Evolutionary conservation across 768 basidiomycete genomes (phyloP), one percentile per base, ranked within the genome.

Genomic region (Suillus cothurnatus): DNA sequence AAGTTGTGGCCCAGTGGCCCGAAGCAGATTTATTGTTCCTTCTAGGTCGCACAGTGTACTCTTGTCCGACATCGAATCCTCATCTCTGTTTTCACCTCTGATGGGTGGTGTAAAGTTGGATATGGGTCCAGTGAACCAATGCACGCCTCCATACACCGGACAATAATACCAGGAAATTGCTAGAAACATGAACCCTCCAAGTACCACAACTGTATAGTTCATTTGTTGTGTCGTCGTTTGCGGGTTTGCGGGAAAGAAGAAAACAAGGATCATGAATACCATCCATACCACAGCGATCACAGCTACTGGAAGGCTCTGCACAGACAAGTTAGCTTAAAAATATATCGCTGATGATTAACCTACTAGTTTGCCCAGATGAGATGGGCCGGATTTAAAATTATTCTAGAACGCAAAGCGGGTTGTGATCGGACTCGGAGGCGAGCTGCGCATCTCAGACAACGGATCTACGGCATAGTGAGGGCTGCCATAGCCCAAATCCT

Each of bases 211-310:
- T 23, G 47, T 49, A 15, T 49, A 49, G 23, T 49, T 49, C 47
- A 49, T 49, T 4, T 23, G 9, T 6, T 49, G 47, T 49, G 23
- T 49, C 12, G 47, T 49, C 7, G 47, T 23, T 23, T 49, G 47
- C 12, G 47, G 47, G 23, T 11, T 49, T 12, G 47, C 12, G 0
- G 47, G 47, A 49, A 77, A 79, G 69, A 73, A 41, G 65, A 74
- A 71, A 23, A 75, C 72, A 23, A 73, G 41, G 28, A 69, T 68
- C 76, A 76, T 69, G 70, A 81, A 79, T 4, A 72, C 70, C 80
- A 81, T 81, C 69, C 77, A 81, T 2, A 68, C 70, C 0, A 71
- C 71, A 8, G 74, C 76, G 49, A 78, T 68, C 60, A 72, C 68
- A 4, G 78, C 70, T n/a, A 76, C 71, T 5, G 76, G 75, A 17